Evolutionary conservation across 148 eudicot genomes (phyloP), one percentile per base, ranked within the genome.

Genomic region (Gaultheria prostrata): DNA sequence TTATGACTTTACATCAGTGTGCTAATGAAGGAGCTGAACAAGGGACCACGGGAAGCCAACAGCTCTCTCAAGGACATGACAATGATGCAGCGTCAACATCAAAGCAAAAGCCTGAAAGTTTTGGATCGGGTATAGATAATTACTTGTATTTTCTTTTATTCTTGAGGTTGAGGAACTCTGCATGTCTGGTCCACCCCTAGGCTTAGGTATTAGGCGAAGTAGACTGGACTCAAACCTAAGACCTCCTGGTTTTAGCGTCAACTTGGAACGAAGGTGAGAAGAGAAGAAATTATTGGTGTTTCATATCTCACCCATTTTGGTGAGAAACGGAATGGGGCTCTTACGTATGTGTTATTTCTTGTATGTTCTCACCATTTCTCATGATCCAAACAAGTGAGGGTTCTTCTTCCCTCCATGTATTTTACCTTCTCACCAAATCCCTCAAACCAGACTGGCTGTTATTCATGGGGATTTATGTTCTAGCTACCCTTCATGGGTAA

Each of bases 21-120:
- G 43, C 77, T 70, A 61, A 82, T 14, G 87, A 77, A 45, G 86
- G 49, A 81, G 82, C 83, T 32, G 70, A 88, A 85, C 87, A 88
- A 83, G 51, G 78, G 70, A 86, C 82, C 77, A n/a, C 79, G 65
- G 79, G 87, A 57, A 87, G 80, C 54, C 89, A 88, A 54, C 83
- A 88, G 80, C 85, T 82, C 61, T 75, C 86, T 8, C 77, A 30
- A 69, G 84, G 86, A 43, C 61, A 70, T 77, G 80, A 78, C 56
- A 82, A 82, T 80, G 86, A 86, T 86, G 49, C 46, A 83, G 90
- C 87, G 48, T 92, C 94, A 59, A 87, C 92, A 32, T 93, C 94
- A 75, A 85, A 90, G 86, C 87, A 84, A 78, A 87, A 83, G 59
- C 80, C 73, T 12, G 72, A 80, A 26, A 86, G 87, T 46, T 80